These are phyloP conservation scores for Symbiodinium pilosum DNA, from an alignment of 73 alveolate genomes.

Conservation along the genomic window DNA sequence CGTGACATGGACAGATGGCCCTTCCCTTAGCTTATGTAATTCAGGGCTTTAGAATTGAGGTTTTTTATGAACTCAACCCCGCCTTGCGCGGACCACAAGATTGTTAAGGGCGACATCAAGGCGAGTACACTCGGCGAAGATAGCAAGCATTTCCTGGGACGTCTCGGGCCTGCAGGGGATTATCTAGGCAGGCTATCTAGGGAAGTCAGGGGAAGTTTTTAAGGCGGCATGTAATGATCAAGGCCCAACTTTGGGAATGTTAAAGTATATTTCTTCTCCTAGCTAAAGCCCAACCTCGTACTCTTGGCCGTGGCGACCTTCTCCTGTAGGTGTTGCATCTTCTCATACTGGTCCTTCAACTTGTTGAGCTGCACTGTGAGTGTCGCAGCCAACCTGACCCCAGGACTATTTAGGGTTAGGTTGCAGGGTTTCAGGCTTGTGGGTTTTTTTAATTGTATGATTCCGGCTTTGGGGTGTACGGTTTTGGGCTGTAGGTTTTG, in stretches of 20 bases:
- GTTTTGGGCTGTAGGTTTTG: too few species aligned
- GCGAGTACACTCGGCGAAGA: neutral
- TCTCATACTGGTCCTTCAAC: neutral
- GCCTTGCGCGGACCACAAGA: neutral
- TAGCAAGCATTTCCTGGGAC: neutral
- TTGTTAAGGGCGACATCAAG: neutral
- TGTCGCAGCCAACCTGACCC: neutral
- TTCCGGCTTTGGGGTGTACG: too few species aligned
- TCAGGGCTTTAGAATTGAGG: neutral
- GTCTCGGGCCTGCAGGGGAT: neutral
- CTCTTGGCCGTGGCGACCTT: neutral
- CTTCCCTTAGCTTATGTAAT: too few species aligned
- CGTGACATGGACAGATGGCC: too few species aligned
- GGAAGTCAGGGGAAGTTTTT: neutral
- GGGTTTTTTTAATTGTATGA: too few species aligned
- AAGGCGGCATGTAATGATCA: neutral
- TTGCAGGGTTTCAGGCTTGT: too few species aligned
- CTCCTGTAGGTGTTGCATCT: neutral
- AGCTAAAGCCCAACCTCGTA: neutral
- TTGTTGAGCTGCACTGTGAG: neutral
- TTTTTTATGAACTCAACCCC: neutral
- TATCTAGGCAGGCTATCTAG: neutral
- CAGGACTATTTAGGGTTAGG: too few species aligned
- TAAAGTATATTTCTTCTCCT: too few species aligned
- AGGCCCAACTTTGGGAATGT: neutral